phyloP scores from a whole-genome alignment of 331 rosid genomes.

The Cydonia oblonga region DNA sequence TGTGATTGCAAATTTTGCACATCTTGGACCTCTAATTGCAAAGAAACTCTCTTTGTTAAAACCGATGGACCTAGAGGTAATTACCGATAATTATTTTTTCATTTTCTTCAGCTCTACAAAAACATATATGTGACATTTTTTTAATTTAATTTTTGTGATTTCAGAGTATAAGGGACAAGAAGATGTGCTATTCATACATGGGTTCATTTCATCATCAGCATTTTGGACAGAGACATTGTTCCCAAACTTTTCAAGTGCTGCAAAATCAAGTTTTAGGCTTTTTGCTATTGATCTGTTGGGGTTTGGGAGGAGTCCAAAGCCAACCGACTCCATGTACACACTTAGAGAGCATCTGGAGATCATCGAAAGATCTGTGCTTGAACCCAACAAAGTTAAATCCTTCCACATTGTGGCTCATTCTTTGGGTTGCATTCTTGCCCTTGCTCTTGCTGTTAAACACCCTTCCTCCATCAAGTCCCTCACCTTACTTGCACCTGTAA shows the following conservation, averaged over 20 bases:
- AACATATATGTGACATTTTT: neutral
- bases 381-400: slow-evolving; percentile 57
- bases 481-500: slow-evolving; percentile 84
- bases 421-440: slow-evolving; percentile 79
- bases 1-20: slow-evolving; percentile 69
- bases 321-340: slow-evolving; percentile 69
- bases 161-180: slow-evolving; percentile 36
- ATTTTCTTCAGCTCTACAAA: neutral
- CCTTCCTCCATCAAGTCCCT: slow-evolving; percentile 67
- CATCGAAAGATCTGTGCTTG: slow-evolving; percentile 66
- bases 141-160: neutral
- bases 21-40: slow-evolving; percentile 44
- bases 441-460: slow-evolving; percentile 70
- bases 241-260: slow-evolving; percentile 49
- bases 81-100: neutral
- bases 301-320: slow-evolving; percentile 91
- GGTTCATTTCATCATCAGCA: slow-evolving; percentile 76
- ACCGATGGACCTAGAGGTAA: slow-evolving; percentile 52
- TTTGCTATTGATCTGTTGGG: slow-evolving; percentile 89
- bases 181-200: slow-evolving; percentile 80
- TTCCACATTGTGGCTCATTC: slow-evolving; percentile 97
- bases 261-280: slow-evolving; percentile 46
- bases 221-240: slow-evolving; percentile 91
- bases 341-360: slow-evolving; percentile 74
- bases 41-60: slow-evolving; percentile 49